These are phyloP conservation scores for Spiraea crenata DNA, from an alignment of 331 rosid genomes.

Conservation along the genomic window DNA sequence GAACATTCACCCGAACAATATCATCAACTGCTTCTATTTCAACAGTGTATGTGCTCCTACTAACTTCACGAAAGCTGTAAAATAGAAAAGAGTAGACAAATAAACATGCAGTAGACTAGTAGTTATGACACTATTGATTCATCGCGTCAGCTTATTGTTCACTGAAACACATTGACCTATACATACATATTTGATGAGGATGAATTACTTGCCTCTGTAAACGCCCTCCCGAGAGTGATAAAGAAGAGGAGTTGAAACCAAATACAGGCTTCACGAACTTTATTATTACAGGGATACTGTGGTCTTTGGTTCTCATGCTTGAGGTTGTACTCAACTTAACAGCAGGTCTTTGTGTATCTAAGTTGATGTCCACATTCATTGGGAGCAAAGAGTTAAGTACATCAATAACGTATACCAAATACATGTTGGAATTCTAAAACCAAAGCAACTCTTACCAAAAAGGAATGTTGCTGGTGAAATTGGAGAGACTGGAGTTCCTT, in stretches of 20 bases:
- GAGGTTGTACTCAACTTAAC: conserved; percentile 78
- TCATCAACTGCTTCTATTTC: conserved; percentile 57
- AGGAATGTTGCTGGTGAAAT: conserved; percentile 73
- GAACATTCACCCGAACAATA: conserved; percentile 55
- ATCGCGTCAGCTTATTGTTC: neutral
- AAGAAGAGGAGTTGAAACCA: conserved; percentile 65
- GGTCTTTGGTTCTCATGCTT: conserved; percentile 61
- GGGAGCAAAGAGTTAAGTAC: no score
- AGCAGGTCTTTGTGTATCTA: conserved; percentile 69
- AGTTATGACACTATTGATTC: neutral
- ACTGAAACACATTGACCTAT: no score
- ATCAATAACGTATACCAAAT: no score
- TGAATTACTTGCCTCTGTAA: conserved; percentile 54
- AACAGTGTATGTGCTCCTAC: conserved; percentile 46
- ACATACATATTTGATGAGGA: neutral
- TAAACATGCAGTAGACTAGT: neutral
- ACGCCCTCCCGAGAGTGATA: conserved; percentile 72
- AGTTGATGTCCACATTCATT: conserved; percentile 19
- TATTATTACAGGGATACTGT: conserved; percentile 46
- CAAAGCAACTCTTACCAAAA: conserved; percentile 49
- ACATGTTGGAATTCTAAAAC: neutral
- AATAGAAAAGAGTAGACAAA: conserved; percentile 20
- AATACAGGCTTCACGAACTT: conserved; percentile 75
- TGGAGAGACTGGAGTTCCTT: conserved; percentile 74
- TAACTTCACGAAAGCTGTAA: conserved; percentile 56